Base-by-base conservation (phyloP, 768 basidiomycete species). In the Boletales sp. region DNA sequence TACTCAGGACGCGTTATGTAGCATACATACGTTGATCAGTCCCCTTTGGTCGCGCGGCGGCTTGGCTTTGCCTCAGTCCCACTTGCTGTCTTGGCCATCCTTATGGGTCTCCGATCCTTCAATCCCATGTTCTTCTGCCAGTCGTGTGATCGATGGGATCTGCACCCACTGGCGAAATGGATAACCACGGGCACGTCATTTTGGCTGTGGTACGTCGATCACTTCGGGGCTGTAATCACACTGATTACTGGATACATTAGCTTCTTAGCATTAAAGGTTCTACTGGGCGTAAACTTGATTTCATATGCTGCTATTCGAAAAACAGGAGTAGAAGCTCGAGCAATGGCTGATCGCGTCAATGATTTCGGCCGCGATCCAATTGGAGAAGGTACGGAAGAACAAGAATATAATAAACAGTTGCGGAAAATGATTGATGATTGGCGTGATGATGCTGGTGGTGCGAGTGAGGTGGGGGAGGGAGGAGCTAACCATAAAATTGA, bases 1-100 rank as follows among this genome's bases (percentile, higher is more conserved):
- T 40, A 47, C 34, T 53, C 50, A 51, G 41, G n/a, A 47, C 44
- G 39, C 10, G 4, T 27, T 18, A 36, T 45, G 29, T 53, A 90
- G 86, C 90, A 94, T 65, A 77, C 87, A 3, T 93, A 94, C 52
- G 90, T 97, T 17, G 97, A 99, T 62, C 94, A 97, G 63, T 94
- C 94, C 2, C 94, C 94, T 7, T 77, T 94, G 6, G 92, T 98
- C 30, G 90, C 94, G 1, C 86, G 95, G 3, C 82, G 97, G 7
- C 76, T 99, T 9, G 97, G 97, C 14, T 97, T 98, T 66, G 88
- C 97, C 2, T 83, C 94, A 0, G 75, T 98, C 18, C 97, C 97
- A 0, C 77, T 98, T 3, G 92, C 93, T 0, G 90, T 90, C 19
- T 76, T 98, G 15, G 80, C 79, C 17, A 79, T 89, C 52, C 75